Evolutionary conservation across 2,329 filamentous ascomycete species (phyloP), one percentile per base, ranked within the genome.

Genomic region (Xylariales sp.): DNA sequence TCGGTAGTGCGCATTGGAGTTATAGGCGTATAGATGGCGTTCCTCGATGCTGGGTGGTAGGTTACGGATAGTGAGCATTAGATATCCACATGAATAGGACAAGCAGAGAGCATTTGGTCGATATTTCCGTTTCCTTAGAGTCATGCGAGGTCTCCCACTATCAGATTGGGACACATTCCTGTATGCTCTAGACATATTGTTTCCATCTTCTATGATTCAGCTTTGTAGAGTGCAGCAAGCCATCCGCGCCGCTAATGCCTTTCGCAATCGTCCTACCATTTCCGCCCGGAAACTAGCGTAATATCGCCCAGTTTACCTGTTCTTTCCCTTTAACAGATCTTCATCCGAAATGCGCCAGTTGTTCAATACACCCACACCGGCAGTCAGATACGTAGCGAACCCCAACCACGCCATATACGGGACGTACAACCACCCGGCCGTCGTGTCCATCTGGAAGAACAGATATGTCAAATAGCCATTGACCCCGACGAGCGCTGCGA

Each of bases 381-480:
- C 79, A 54, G 81, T 88, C 39, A 97, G 69, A 59, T 96, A 97
- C 0, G 86, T 88, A 22, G 89, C 90, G 59, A 94, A 96, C 40
- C 81, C 71, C 52, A 96, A 66, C 91, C 91, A 97, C 12, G 71
- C 86, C 19, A 94, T 66, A 59, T 96, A 97, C 1, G 90, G 91
- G 18, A 78, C 76, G 63, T 95, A 74, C 50, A 80, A 72, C 78
- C 80, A 90, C 12, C 80, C 86, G 15, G 88, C 81, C 6, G 80
- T 72, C 15, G 71, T 62, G 60, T 96, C 90, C 34, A 91, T 76
- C 48, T 80, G 71, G 46, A 79, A 79, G 82, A 88, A 96, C 44
- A 86, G 66, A 55, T 84, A 86, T 11, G 86, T 75, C 38, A 96
- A 65, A 53, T 88, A 90, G 5, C 74, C 77, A 35, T 87, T 86